A percentile compares a stretch with the other conserved stretches of the same genome.
Conservation (phyloP, 306 rosid genomes). For the Lathyrus sativus region DNA sequence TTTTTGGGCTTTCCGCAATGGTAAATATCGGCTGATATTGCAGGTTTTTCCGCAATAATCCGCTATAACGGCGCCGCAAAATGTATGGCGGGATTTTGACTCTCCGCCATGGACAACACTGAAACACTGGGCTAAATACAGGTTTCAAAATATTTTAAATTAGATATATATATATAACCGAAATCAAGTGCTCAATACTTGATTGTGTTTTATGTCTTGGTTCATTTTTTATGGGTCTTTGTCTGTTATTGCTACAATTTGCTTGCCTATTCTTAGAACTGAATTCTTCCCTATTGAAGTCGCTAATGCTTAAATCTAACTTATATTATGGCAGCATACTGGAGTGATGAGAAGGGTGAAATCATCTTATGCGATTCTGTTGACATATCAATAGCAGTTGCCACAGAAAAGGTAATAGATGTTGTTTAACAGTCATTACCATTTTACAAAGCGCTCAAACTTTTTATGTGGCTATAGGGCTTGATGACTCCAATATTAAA, state of each 20-base stretch:
- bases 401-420: slow-evolving; percentile 85
- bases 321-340: slow-evolving; percentile 65
- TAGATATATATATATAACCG: not conserved
- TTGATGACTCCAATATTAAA: slow-evolving; percentile 92
- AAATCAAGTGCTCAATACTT: slow-evolving; percentile 2
- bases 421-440: slow-evolving; percentile 31
- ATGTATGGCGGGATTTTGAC: no score
- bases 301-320: slow-evolving; percentile 34
- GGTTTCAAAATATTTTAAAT: not conserved
- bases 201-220: slow-evolving; percentile 21
- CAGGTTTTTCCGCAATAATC: no score
- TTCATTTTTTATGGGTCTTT: slow-evolving; percentile 20
- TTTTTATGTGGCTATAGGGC: slow-evolving; percentile 62
- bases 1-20: no score
- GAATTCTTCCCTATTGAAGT: slow-evolving; percentile 27
- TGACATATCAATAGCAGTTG: slow-evolving; percentile 97
- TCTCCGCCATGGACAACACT: no score
- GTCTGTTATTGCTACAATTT: slow-evolving; percentile 21
- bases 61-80: no score
- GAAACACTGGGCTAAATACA: not conserved
- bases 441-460: slow-evolving; percentile 33
- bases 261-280: slow-evolving; percentile 19
- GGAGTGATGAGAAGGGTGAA: slow-evolving; percentile 82
- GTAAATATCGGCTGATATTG: no score
- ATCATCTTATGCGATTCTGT: slow-evolving; percentile 56